phyloP scores from a whole-genome alignment of 805 yeast species.

The Nematodospora valgi region DNA sequence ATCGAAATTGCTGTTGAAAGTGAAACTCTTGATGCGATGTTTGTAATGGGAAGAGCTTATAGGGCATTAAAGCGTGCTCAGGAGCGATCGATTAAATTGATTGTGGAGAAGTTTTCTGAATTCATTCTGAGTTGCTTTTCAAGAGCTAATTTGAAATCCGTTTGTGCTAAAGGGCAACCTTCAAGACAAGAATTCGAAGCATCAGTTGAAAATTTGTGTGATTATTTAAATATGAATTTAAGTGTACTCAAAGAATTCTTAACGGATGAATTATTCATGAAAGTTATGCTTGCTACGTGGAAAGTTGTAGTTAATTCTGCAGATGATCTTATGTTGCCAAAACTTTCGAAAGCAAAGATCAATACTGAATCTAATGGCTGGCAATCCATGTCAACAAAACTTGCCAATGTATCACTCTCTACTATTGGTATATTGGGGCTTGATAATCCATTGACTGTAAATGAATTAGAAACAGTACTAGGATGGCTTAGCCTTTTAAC shows the following conservation, averaged over 20 bases:
- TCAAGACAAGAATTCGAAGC: conserved; percentile 51
- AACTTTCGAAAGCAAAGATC: conserved; percentile 45
- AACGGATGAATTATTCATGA: conserved; percentile 51
- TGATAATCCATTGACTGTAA: conserved; percentile 46
- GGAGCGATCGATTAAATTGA: conserved; percentile 61
- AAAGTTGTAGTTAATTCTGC: conserved; percentile 62
- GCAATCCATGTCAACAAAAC: conserved; percentile 47
- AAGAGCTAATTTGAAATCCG: conserved; percentile 49
- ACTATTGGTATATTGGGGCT: conserved; percentile 33
- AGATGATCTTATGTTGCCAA: conserved; percentile 72
- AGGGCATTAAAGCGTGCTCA: conserved; percentile 61
- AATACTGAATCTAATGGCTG: conserved; percentile 21
- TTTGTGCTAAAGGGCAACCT: conserved; percentile 49
- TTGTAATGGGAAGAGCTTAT: conserved; percentile 73
- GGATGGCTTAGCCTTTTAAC: conserved; percentile 68
- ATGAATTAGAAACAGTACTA: conserved; percentile 65
- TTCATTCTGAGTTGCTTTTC: conserved; percentile 61
- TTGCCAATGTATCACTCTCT: conserved; percentile 47
- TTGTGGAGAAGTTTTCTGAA: conserved; percentile 70
- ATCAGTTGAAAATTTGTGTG: conserved; percentile 70
- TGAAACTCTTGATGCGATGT: conserved; percentile 77
- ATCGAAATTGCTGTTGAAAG: conserved; percentile 73
- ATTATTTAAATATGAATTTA: conserved; percentile 67
- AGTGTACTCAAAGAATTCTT: conserved; percentile 58
- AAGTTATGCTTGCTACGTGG: conserved; percentile 82